Percentiles rank a stretch among this genome's conserved stretches.
Conservation (phyloP, 2,329 filamentous ascomycete genomes). For the Aspergillus intermedius region DNA sequence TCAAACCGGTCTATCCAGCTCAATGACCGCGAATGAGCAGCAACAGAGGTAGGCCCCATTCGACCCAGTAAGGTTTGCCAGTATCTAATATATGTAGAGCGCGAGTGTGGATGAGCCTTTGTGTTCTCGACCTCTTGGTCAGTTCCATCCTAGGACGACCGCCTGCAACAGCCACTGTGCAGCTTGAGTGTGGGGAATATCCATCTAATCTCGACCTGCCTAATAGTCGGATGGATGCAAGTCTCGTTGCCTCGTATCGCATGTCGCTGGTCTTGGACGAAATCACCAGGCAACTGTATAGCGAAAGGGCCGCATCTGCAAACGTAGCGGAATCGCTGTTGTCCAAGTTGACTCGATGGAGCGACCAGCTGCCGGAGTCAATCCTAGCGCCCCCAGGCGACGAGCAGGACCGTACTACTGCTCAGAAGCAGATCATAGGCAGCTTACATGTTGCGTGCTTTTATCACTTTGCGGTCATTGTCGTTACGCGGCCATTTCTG, state of each 20-base stretch:
- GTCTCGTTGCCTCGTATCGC: slow-evolving; percentile 37
- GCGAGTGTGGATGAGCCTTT: slow-evolving; percentile 43
- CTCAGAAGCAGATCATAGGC: slow-evolving; percentile 37
- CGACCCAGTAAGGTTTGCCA: neutral
- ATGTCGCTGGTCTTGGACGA: slow-evolving; percentile 42
- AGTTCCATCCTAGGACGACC: slow-evolving; percentile 46
- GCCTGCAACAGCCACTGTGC: slow-evolving; percentile 23
- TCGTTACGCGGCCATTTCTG: slow-evolving; percentile 52
- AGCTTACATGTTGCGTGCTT: slow-evolving; percentile 52
- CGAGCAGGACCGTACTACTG: slow-evolving; percentile 12
- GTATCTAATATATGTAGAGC: slow-evolving; percentile 24
- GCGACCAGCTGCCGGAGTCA: slow-evolving; percentile 36
- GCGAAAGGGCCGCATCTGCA: slow-evolving; percentile 28
- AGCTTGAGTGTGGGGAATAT: slow-evolving; percentile 12
- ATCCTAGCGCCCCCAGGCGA: slow-evolving; percentile 16
- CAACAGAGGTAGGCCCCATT: slow-evolving; percentile 18
- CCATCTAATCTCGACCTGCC: slow-evolving; percentile 14
- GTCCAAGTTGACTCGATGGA: slow-evolving; percentile 42
- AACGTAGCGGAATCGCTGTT: slow-evolving; percentile 36
- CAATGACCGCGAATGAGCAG: slow-evolving; percentile 10
- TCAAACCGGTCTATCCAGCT: slow-evolving; percentile 28
- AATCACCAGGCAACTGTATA: slow-evolving; percentile 40
- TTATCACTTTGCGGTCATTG: slow-evolving; percentile 55
- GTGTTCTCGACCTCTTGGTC: slow-evolving; percentile 43
- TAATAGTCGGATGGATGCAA: slow-evolving; percentile 19